These are phyloP conservation scores for Colletotrichum ledebouriae DNA, from an alignment of 2,329 filamentous ascomycete species.

Conservation along the genomic window DNA sequence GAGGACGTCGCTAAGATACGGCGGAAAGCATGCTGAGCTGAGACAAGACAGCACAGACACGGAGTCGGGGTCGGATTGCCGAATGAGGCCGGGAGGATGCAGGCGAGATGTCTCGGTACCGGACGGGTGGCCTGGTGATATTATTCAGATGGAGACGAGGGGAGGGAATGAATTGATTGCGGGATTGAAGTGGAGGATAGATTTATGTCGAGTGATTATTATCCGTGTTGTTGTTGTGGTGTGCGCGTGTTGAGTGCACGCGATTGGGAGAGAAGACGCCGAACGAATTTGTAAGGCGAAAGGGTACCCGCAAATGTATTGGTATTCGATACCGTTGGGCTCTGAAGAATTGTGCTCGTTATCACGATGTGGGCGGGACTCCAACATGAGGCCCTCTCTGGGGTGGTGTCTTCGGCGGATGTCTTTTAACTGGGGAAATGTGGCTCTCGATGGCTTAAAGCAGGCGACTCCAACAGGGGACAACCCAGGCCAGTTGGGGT, in stretches of 20 bases:
- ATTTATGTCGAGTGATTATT: conserved; percentile 27
- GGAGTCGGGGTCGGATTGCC: conserved; percentile 8
- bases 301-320: neutral
- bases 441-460: conserved; percentile 16
- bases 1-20: conserved; percentile 12
- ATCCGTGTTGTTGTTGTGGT: conserved; percentile 8
- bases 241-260: conserved; percentile 19
- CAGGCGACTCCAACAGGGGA: conserved; percentile 24
- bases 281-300: neutral
- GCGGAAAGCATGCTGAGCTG: conserved; percentile 38
- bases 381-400: neutral
- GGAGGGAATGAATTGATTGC: conserved; percentile 4
- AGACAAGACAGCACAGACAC: conserved; percentile 27
- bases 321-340: neutral
- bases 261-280: conserved; percentile 17
- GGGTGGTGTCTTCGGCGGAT: conserved; percentile 19
- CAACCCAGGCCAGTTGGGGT: conserved; percentile 18
- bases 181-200: conserved; percentile 11
- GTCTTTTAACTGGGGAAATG: conserved; percentile 26
- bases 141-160: neutral
- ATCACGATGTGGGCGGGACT: conserved; percentile 12
- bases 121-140: neutral
- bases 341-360: conserved; percentile 6
- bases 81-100: conserved; percentile 10
- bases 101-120: conserved; percentile 24